Conservation (phyloP, 805 yeast species). For the Ogataea philodendri region DNA sequence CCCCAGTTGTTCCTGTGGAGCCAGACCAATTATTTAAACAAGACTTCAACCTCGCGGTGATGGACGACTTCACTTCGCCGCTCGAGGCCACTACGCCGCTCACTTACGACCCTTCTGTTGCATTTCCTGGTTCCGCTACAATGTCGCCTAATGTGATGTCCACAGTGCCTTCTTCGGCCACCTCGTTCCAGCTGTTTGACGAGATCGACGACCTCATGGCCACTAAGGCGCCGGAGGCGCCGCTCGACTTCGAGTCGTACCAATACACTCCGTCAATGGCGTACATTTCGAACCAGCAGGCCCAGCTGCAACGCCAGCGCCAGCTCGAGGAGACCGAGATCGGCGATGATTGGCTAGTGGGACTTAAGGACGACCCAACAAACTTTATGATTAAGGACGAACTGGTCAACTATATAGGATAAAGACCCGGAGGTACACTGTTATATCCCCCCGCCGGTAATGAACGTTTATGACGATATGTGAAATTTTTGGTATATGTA, state of each 20-base stretch:
- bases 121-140: constrained; percentile 3
- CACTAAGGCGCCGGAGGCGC: constrained; percentile 3
- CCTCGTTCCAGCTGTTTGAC: constrained; percentile 18
- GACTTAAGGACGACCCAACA: constrained; percentile 13
- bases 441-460: too few species aligned
- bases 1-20: not conserved
- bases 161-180: constrained; percentile 7
- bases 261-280: constrained; percentile 20
- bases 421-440: too few species aligned
- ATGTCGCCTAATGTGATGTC: constrained; percentile 5
- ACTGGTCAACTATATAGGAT: constrained; percentile 11
- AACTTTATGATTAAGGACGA: constrained; percentile 8
- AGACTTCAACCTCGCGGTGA: constrained; percentile 6
- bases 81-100: constrained; percentile 15
- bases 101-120: constrained; percentile 5
- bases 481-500: too few species aligned
- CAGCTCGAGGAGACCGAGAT: constrained; percentile 8
- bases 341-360: constrained; percentile 14
- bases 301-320: constrained; percentile 16
- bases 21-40: constrained; percentile 9
- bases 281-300: constrained; percentile 19
- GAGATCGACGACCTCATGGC: constrained; percentile 15
- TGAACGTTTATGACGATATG: too few species aligned
- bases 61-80: constrained; percentile 13
- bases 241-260: constrained; percentile 8